Conservation (phyloP, 2,329 filamentous ascomycete species). For the Colletotrichum lupini region DNA sequence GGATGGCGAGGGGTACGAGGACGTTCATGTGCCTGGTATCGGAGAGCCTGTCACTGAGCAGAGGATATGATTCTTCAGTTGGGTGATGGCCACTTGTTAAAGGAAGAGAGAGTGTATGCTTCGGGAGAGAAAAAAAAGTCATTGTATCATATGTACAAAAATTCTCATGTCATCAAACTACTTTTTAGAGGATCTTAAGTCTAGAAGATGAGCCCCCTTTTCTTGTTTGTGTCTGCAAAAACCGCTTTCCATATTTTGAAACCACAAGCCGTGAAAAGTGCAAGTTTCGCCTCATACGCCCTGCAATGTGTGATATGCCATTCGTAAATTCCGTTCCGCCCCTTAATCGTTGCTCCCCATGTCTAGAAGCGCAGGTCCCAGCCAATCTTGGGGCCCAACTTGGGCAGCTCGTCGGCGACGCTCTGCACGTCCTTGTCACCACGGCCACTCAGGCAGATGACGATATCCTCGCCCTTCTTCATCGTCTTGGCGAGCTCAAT, state of each 20-base stretch:
- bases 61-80: not conserved
- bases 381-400: constrained; percentile 87
- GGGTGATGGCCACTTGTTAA: not conserved
- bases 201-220: not conserved
- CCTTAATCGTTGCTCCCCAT: not conserved
- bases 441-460: constrained; percentile 92
- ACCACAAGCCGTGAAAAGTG: not conserved
- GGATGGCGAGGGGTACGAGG: constrained; percentile 50
- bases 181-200: not conserved
- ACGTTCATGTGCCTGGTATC: constrained; percentile 51
- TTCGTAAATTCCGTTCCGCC: not conserved
- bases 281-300: constrained; percentile 15
- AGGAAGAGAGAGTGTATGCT: not conserved
- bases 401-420: constrained; percentile 93
- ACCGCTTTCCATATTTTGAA: constrained; percentile 10
- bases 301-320: constrained; percentile 4
- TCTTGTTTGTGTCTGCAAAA: constrained; percentile 16
- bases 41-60: constrained; percentile 35
- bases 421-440: constrained; percentile 99
- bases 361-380: constrained; percentile 73
- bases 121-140: not conserved
- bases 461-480: constrained; percentile 87
- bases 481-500: constrained; percentile 93
- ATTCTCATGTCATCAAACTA: constrained; percentile 6
- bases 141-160: constrained; percentile 37